Percentiles rank a stretch among this genome's conserved stretches.
These are phyloP conservation scores for Sonneratia caseolaris DNA, from an alignment of 345 rosid genomes.

Conservation along the genomic window DNA sequence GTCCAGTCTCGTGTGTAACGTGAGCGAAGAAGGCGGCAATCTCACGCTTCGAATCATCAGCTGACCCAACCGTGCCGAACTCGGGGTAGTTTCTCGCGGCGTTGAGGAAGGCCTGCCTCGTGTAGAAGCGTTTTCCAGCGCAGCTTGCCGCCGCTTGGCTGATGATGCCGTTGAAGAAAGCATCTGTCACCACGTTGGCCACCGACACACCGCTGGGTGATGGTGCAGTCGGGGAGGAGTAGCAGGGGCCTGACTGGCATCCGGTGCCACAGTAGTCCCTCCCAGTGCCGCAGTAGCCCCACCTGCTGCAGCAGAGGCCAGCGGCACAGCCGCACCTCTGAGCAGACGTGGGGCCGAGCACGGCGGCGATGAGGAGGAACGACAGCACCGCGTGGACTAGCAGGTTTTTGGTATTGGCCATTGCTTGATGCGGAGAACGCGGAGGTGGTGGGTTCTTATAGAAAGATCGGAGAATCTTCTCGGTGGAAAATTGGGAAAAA, in stretches of 20 bases:
- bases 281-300: constrained; percentile 30
- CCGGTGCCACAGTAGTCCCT: constrained; percentile 32
- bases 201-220: constrained; percentile 25
- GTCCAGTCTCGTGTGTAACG: constrained; percentile 68
- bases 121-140: constrained; percentile 47
- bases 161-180: constrained; percentile 46
- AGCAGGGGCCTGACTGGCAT: constrained; percentile 48
- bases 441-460: not conserved
- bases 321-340: constrained; percentile 34
- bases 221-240: constrained; percentile 18
- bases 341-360: not conserved
- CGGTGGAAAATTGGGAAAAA: not conserved
- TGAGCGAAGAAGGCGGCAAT: constrained; percentile 78
- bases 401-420: not conserved
- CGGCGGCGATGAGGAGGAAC: not conserved
- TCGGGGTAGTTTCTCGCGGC: constrained; percentile 39
- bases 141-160: constrained; percentile 36
- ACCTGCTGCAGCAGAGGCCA: constrained; percentile 32
- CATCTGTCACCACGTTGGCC: constrained; percentile 28
- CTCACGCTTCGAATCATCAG: constrained; percentile 49
- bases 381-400: not conserved
- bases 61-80: constrained; percentile 43
- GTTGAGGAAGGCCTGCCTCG: constrained; percentile 37
- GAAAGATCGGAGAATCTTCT: not conserved
- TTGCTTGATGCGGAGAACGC: not conserved